Evolutionary conservation across 768 basidiomycete genomes (phyloP).

Genomic region (Amanita phalloides): DNA sequence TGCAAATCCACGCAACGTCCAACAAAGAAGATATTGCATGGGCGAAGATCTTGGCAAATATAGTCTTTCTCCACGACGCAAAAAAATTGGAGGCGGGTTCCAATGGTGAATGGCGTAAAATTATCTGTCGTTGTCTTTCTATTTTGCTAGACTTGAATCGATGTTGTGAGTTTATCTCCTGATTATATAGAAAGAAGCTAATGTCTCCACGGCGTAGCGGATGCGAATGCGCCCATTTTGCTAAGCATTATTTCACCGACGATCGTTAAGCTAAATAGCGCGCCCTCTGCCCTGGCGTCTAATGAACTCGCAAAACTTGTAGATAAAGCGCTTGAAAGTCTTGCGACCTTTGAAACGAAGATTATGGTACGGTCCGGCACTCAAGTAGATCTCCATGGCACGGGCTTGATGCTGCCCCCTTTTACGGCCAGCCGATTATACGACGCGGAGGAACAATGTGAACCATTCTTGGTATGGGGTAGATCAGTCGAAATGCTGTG

Average conservation of each 20-base stretch:
- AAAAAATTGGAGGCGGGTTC: slow-evolving; percentile 43
- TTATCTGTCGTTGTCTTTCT: slow-evolving; percentile 40
- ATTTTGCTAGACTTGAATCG: slow-evolving; percentile 4
- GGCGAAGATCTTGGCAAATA: slow-evolving; percentile 57
- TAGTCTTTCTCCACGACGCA: slow-evolving; percentile 38
- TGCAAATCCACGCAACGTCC: slow-evolving; percentile 39
- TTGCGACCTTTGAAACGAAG: background rate
- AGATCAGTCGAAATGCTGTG: slow-evolving; percentile 44
- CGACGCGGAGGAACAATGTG: slow-evolving; percentile 15
- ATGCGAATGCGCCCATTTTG: background rate
- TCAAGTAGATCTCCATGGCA: background rate
- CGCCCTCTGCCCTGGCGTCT: background rate
- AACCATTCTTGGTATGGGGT: slow-evolving; percentile 36
- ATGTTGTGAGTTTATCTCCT: slow-evolving; percentile 15
- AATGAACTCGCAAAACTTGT: background rate
- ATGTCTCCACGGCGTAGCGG: background rate
- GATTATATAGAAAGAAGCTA: background rate
- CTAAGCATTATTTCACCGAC: background rate
- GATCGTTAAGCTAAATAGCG: background rate
- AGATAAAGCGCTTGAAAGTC: background rate
- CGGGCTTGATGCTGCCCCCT: slow-evolving; percentile 14
- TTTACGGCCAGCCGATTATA: slow-evolving; percentile 26
- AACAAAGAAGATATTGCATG: slow-evolving; percentile 41
- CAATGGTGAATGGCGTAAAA: slow-evolving; percentile 49
- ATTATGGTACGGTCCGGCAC: background rate